Evolutionary conservation across 129 eudicot genomes (phyloP), one percentile per base, ranked within the genome.

Genomic region (Flaveria linearis): DNA sequence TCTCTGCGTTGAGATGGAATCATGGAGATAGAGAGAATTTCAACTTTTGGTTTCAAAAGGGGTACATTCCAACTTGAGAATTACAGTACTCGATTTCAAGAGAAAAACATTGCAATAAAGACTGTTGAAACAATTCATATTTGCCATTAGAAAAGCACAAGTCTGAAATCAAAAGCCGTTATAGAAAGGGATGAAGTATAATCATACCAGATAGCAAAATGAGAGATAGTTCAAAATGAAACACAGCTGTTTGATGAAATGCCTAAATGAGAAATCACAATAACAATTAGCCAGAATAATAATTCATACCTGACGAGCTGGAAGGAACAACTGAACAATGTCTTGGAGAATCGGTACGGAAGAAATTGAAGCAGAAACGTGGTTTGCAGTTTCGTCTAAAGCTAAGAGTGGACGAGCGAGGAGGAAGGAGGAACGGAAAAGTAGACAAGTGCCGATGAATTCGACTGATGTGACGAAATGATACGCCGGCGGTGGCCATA

Each of bases 401-500:
- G 18, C 69, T 72, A 66, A 65, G 57, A 64, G 79, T 63, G 13
- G 79, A 45, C 25, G 62, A 17, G 23, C 57, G 55, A 67, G 67
- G 65, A n/a, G 79, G 74, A 50, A 43, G 74, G 68, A 80, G 28
- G 22, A 74, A 73, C 43, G 77, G 76, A 26, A 55, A 47, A 22
- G 58, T 20, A 46, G 76, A 53, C 7, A 70, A 46, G 52, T 33
- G 64, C 1, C 80, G 60, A 45, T 75, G 63, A 28, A 80, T 45
- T 68, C 84, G 75, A 67, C 76, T 55, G 20, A 80, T 46, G 49
- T 74, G 80, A 41, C 67, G 33, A 74, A 80, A 68, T 7, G 84
- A 67, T 25, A 74, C 55, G 64, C 79, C 71, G 36, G 84, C 76
- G 58, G 84, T 20, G 20, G 80, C 76, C 80, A 80, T 80, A 25